Evolutionary conservation across 2,329 filamentous ascomycete genomes (phyloP).

Genomic region (Amauroascus niger): DNA sequence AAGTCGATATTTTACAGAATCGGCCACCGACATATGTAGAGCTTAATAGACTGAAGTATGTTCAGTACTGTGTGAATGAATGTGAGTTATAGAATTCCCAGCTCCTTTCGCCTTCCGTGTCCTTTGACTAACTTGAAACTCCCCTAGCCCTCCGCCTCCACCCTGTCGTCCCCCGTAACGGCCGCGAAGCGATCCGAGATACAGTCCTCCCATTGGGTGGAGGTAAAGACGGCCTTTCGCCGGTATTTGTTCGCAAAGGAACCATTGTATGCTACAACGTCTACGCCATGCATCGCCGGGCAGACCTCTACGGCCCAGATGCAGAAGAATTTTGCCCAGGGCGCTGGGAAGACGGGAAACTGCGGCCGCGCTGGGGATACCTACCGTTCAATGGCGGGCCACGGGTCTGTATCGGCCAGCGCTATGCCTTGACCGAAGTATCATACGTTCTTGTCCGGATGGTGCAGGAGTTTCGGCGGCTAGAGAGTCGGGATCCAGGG

Average conservation of each 20-base stretch:
- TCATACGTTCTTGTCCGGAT: conserved; percentile 25
- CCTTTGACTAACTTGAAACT: no score
- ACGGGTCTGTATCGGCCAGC: conserved; percentile 49
- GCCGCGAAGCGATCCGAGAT: conserved; percentile 31
- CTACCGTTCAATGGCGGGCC: conserved; percentile 44
- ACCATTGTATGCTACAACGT: conserved; percentile 57
- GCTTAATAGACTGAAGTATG: conserved; percentile 13
- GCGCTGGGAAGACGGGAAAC: conserved; percentile 50
- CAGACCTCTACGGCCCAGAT: conserved; percentile 47
- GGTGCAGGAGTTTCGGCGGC: conserved; percentile 14
- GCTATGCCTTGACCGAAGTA: conserved; percentile 52
- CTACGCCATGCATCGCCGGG: conserved; percentile 62
- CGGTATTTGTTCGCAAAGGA: conserved; percentile 57
- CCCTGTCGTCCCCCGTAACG: conserved; percentile 41
- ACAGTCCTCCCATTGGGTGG: conserved; percentile 45
- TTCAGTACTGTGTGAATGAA: conserved; percentile 40
- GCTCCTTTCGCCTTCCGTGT: no score
- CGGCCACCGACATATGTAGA: conserved; percentile 19
- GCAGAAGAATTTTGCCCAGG: conserved; percentile 41
- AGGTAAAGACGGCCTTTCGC: conserved; percentile 50
- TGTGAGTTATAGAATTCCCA: conserved; percentile 28
- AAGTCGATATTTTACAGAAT: conserved; percentile 21
- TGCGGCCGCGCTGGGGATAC: conserved; percentile 37
- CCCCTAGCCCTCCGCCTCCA: conserved; percentile 44
- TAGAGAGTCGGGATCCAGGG: no score